phyloP scores from a whole-genome alignment of 441 rosid genomes.

The Aleurites moluccanus region DNA sequence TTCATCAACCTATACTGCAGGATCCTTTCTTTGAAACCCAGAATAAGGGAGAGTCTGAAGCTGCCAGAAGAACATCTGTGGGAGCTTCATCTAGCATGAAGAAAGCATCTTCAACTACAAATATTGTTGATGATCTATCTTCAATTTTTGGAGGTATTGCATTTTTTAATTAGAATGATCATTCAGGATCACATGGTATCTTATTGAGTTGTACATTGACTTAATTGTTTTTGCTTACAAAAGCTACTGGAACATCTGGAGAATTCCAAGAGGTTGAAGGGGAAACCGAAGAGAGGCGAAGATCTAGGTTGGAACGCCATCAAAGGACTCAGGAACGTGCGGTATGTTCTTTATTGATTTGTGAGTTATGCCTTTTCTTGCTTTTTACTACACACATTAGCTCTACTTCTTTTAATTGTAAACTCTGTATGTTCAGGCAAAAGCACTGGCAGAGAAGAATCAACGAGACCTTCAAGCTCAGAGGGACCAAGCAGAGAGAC shows the following conservation, averaged over 20 bases:
- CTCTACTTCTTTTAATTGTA: not conserved
- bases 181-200: not conserved
- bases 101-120: slow-evolving; percentile 78
- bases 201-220: slow-evolving; percentile 18
- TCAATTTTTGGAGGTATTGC: slow-evolving; percentile 80
- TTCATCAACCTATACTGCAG: slow-evolving; percentile 43
- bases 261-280: slow-evolving; percentile 86
- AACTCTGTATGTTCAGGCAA: slow-evolving; percentile 23
- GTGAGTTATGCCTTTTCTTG: not conserved
- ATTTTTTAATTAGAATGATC: slow-evolving; percentile 11
- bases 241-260: slow-evolving; percentile 61
- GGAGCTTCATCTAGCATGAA: slow-evolving; percentile 62
- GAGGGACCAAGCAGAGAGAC: slow-evolving; percentile 93
- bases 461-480: slow-evolving; percentile 84
- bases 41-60: slow-evolving; percentile 65
- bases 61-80: slow-evolving; percentile 53
- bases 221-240: slow-evolving; percentile 32
- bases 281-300: slow-evolving; percentile 86
- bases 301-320: slow-evolving; percentile 89
- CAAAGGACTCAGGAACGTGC: slow-evolving; percentile 99
- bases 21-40: slow-evolving; percentile 70
- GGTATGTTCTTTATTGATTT: slow-evolving; percentile 43
- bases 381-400: not conserved
- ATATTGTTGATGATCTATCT: slow-evolving; percentile 79
- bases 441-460: slow-evolving; percentile 94